phyloP scores from a whole-genome alignment of 176 grass and related monocot genomes.

The Aechmea fasciata region DNA sequence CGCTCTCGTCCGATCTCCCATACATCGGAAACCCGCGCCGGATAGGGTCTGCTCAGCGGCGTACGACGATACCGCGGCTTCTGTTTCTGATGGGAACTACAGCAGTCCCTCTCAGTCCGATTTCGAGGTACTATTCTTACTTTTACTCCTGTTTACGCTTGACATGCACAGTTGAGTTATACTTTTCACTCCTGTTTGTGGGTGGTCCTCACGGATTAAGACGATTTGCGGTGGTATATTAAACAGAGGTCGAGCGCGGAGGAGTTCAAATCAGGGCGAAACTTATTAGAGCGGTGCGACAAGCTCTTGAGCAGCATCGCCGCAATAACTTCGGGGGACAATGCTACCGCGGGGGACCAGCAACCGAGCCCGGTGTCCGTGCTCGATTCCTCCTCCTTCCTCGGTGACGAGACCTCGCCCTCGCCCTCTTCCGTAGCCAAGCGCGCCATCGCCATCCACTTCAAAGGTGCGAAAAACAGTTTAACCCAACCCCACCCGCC shows the following conservation, averaged over 20 bases:
- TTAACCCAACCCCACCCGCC: background rate
- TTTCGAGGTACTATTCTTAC: constrained; percentile 29
- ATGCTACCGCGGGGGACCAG: constrained; percentile 20
- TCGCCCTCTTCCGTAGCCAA: constrained; percentile 6
- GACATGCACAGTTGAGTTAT: background rate
- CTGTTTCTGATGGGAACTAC: constrained; percentile 45
- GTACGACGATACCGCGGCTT: constrained; percentile 55
- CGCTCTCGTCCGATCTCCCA: constrained; percentile 20
- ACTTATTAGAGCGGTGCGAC: constrained; percentile 70
- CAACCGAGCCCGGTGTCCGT: constrained; percentile 30
- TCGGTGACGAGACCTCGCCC: constrained; percentile 12
- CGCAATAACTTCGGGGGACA: constrained; percentile 47
- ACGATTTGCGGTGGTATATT: background rate
- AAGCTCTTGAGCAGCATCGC: constrained; percentile 74
- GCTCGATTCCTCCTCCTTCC: background rate
- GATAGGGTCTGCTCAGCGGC: background rate
- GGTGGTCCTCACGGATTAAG: background rate
- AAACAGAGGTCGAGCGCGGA: constrained; percentile 31
- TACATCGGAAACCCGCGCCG: constrained; percentile 9
- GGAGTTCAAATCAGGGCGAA: constrained; percentile 20
- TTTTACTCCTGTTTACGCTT: background rate
- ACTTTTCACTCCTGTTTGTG: too few species aligned
- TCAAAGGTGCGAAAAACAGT: constrained; percentile 2
- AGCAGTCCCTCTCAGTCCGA: constrained; percentile 43
- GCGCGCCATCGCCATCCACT: constrained; percentile 15